Evolutionary conservation across 345 rosid genomes (phyloP), one percentile per base, ranked within the genome.

Genomic region (Eucalyptus albens): DNA sequence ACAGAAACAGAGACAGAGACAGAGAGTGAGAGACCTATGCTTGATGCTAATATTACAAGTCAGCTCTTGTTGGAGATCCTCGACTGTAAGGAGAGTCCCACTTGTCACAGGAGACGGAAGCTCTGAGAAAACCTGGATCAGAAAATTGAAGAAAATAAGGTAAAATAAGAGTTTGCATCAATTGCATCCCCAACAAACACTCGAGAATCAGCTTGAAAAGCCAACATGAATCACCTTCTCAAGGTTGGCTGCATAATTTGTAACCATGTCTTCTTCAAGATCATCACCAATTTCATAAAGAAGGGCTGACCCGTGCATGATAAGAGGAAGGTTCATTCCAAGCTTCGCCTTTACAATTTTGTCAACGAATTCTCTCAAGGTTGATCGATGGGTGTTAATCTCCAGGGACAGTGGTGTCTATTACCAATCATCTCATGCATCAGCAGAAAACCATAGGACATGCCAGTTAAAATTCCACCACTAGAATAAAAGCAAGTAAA

Each of bases 231-330:
- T 69, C 91, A 98, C 99, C 99, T 97, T 98, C 90, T 96, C 99
- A 45, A 98, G 99, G 92, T 98, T 98, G 72, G 97, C 95, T 37
- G 92, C 93, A 93, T 97, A 98, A 92, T 94, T 96, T 90, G 96
- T 95, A 45, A 93, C 93, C 99, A 93, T 93, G 86, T 90, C 94
- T 86, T 90, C 94, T 67, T 98, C 99, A 91, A 98, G 99, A 92
- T 96, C 99, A 93, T 98, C 99, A 47, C 99, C 99, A 88, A 95
- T 95, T 94, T 98, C 99, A 92, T 96, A 98, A 89, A 98, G 97
- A 93, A 98, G 98, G 29, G 95, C 91, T 37, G 96, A 40, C 42
- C 99, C 99, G 17, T 93, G 94, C 98, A 97, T 96, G 55, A 98
- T 94, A 81, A 97, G 77, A 6, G 99, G 99, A 86, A 93, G 94